Evolutionary conservation across 495 filamentous ascomycete genomes (phyloP), one percentile per base, ranked within the genome.

Genomic region (Cladorrhinum samala): DNA sequence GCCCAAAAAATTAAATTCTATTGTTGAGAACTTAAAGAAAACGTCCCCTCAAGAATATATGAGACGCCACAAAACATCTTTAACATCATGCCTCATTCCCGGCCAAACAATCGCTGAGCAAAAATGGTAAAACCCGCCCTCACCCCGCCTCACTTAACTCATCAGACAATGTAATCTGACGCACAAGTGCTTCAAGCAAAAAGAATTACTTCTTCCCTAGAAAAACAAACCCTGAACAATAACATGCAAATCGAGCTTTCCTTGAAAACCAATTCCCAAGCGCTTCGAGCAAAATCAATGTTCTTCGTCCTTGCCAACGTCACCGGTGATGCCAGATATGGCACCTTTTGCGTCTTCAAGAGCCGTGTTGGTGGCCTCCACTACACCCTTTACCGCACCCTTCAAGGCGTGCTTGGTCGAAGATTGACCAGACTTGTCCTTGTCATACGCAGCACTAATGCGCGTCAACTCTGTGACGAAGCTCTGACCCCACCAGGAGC

Each of bases 401-500:
- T 41, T 37, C 23, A 58, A 17, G 14, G 51, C 46, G 13, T 39
- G 56, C 42, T 48, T 50, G 17, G 43, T 25, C 25, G 45, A 21
- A 7, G 20, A 36, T 2, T 39, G 21, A 47, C 57, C 43, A 19
- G 30, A 45, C 21, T 46, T 51, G 17, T 33, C 16, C 27, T 57
- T 55, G 9, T 61, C 65, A 2, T 45, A 49, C 0, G 48, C 64
- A 16, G 59, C 60, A 33, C 52, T 65, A n/a, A 77, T 67, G 50
- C 84, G 78, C 9, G 74, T 88, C 57, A 98, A 74, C 68, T 96
- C 92, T 19, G 76, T 80, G 41, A 96, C 90, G 58, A 98, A 96
- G 49, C 84, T 89, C 64, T 92, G 80, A n/a, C 92, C 93, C 92
- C 92, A 98, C 83, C 94, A 96, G 9, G 91, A 88, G 70, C 89